phyloP scores from a whole-genome alignment of 139 green algal species.

The Dunaliella sp. region DNA sequence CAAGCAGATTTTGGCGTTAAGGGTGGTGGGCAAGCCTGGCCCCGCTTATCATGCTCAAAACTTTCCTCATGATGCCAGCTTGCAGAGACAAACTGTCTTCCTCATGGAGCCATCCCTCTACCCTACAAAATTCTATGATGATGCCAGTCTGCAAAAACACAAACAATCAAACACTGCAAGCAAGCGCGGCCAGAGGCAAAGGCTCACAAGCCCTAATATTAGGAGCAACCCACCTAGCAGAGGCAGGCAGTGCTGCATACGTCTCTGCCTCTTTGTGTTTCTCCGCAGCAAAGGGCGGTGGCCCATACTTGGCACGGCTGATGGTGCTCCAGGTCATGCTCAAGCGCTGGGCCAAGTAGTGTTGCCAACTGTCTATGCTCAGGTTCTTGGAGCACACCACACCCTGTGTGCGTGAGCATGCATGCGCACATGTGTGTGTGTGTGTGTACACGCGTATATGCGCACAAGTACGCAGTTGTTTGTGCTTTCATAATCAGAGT shows the following conservation, averaged over 20 bases:
- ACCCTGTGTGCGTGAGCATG: neutral
- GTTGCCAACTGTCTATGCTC: neutral
- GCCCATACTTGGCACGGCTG: neutral
- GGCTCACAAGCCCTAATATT: too few species aligned
- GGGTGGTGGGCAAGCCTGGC: too few species aligned
- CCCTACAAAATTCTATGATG: too few species aligned
- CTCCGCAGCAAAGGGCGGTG: neutral
- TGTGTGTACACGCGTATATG: neutral
- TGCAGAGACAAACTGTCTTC: neutral
- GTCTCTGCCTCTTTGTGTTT: neutral
- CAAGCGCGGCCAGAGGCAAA: too few species aligned
- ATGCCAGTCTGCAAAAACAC: neutral
- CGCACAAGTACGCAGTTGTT: neutral
- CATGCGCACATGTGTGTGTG: neutral
- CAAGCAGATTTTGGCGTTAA: too few species aligned
- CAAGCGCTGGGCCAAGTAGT: constrained; percentile 7
- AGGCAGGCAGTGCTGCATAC: neutral
- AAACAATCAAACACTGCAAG: neutral
- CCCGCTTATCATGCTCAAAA: too few species aligned
- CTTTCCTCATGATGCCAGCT: neutral
- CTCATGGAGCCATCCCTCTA: too few species aligned
- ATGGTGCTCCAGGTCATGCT: neutral
- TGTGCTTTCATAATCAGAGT: neutral
- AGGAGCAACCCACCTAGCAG: neutral
- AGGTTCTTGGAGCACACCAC: constrained; percentile 11